Evolutionary conservation across 148 eudicot species (phyloP), one percentile per base, ranked within the genome.

Genomic region (Arbutus unedo): DNA sequence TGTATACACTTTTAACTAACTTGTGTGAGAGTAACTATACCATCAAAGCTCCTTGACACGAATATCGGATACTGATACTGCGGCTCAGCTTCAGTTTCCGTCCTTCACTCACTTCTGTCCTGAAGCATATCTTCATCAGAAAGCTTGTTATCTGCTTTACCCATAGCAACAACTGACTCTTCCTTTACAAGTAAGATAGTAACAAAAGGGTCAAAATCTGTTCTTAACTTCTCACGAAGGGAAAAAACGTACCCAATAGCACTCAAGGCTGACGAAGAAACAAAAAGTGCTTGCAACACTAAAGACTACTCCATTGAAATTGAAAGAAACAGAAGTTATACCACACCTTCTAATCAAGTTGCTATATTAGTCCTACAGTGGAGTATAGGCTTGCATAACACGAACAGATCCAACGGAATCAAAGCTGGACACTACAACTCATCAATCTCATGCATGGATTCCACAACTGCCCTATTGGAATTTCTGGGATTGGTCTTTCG

Each of bases 71-170:
- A 62, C 19, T 25, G 2, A 31, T 60, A 13, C 53, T 78, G 54
- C 3, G 23, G 66, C 10, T 2, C 9, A 13, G 38, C 60, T 78
- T 59, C 71, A 47, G 51, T 62, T 79, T 64, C 57, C 8, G 19
- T 50, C 7, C 0, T 49, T 80, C 48, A 67, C 59, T 67, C 60
- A 80, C 82, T 77, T 67, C 76, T 53, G 8, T 51, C 80, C 15
- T 47, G 53, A 64, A 59, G 49, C 45, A 19, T 50, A 23, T 77
- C 77, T 54, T 77, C 68, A 8, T 68, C 81, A 68, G 80, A 76
- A 50, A 51, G 55, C 77, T 83, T 77, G 80, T 66, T 67, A 43
- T 83, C 85, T 68, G 55, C 44, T 19, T 51, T 53, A 53, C 81
- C 81, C 67, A 8, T n/a, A 10, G 76, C 18, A 6, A 41, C 68